Conservation (phyloP, 1,284 basidiomycete species). For the Schizophyllum amplum region DNA sequence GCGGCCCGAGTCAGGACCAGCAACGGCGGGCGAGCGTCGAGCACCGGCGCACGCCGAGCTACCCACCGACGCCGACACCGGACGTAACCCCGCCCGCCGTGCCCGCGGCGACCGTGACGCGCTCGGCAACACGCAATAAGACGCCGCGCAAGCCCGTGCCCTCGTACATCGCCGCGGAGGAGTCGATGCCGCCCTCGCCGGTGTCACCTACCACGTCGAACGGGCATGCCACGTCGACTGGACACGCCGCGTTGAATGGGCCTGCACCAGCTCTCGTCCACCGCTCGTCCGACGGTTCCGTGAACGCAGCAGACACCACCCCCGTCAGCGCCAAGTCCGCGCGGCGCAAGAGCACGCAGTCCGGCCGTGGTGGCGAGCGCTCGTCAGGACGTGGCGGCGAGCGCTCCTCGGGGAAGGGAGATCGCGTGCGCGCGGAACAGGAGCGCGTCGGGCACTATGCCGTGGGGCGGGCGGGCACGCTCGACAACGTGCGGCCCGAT, state of each 20-base stretch:
- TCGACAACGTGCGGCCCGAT: neutral
- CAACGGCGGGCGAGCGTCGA: conserved; percentile 4
- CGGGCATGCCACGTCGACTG: no score
- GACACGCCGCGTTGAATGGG: neutral
- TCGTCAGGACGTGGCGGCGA: conserved; percentile 8
- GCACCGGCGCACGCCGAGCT: conserved; percentile 7
- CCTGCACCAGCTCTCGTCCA: conserved; percentile 6
- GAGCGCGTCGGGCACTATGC: conserved; percentile 3
- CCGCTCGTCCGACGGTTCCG: neutral
- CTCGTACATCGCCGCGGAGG: conserved; percentile 26
- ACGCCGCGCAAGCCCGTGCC: conserved; percentile 35
- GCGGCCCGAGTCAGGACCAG: conserved; percentile 4
- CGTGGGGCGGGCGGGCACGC: neutral
- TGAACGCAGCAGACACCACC: conserved; percentile 5
- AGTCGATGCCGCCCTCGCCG: conserved; percentile 8
- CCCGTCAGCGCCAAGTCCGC: neutral
- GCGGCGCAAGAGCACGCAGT: no score
- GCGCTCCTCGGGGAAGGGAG: neutral
- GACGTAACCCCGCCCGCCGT: conserved; percentile 12
- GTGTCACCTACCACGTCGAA: conserved; percentile 6
- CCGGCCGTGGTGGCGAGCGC: no score
- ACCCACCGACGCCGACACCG: conserved; percentile 1
- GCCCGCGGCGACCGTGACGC: conserved; percentile 16
- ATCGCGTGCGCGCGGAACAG: conserved; percentile 2
- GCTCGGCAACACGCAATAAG: conserved; percentile 20